A percentile compares a stretch with the other conserved stretches of the same genome.
Conservation (phyloP, 441 rosid genomes). For the Adansonia gregorii region DNA sequence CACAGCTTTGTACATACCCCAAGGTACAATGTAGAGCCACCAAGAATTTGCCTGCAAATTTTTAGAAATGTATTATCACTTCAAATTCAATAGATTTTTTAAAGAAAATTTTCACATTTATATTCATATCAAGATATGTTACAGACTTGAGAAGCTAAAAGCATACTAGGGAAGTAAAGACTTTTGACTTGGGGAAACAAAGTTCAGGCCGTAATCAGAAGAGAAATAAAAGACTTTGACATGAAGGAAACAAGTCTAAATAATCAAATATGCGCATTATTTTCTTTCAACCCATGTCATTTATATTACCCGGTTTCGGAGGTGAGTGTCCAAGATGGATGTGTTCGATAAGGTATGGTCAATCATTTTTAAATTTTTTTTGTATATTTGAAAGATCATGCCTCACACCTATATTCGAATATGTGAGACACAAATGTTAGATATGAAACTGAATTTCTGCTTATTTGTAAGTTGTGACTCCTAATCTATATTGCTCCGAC, state of each 20-base stretch:
- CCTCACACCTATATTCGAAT: no score
- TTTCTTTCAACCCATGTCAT: neutral
- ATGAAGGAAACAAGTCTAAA: neutral
- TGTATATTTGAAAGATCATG: no score
- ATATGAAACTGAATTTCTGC: no score
- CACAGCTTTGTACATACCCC: conserved; percentile 49
- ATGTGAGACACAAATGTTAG: no score
- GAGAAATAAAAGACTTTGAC: neutral
- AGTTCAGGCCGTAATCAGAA: neutral
- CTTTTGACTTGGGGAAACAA: neutral
- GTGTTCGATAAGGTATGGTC: no score
- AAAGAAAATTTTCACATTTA: neutral
- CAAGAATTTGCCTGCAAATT: conserved; percentile 38
- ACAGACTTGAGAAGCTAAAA: neutral
- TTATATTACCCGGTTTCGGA: no score
- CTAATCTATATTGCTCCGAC: no score
- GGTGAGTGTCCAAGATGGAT: no score
- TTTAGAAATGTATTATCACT: neutral
- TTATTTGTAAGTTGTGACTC: no score
- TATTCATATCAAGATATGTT: neutral
- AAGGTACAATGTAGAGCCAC: conserved; percentile 50
- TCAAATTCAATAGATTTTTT: neutral
- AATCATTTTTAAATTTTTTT: no score
- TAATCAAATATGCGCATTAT: neutral
- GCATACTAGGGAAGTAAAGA: neutral